Conservation (phyloP, 164 flowering plant genomes). For the Umbellularia californica region DNA sequence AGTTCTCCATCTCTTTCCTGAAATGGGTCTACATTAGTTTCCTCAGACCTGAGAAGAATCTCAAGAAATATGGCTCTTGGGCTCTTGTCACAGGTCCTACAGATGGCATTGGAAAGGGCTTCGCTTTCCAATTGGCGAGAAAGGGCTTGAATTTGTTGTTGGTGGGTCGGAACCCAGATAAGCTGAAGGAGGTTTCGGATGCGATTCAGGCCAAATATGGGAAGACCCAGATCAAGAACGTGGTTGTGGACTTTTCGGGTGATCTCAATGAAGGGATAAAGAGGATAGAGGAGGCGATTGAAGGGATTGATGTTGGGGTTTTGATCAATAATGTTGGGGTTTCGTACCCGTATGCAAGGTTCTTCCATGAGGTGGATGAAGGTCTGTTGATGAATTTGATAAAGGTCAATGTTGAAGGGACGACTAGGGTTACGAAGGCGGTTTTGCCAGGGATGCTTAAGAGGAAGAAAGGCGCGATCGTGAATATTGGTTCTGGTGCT, state of each 20-base stretch:
- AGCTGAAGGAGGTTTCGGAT: conserved; percentile 53
- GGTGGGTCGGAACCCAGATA: conserved; percentile 67
- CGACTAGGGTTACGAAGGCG: conserved; percentile 71
- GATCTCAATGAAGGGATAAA: conserved; percentile 56
- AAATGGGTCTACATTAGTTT: conserved; percentile 66
- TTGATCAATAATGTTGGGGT: conserved; percentile 82
- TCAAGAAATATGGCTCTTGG: conserved; percentile 89
- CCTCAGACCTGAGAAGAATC: conserved; percentile 70
- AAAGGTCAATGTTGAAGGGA: conserved; percentile 72
- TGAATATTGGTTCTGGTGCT: conserved; percentile 83
- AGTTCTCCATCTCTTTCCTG: conserved; percentile 26
- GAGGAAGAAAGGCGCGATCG: conserved; percentile 87
- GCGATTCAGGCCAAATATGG: conserved; percentile 40
- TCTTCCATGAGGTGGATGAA: conserved; percentile 73
- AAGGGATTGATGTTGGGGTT: conserved; percentile 77
- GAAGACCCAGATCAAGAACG: conserved; percentile 50
- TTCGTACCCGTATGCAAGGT: conserved; percentile 73
- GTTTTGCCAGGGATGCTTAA: conserved; percentile 75
- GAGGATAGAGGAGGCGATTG: conserved; percentile 47
- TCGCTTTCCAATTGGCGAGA: conserved; percentile 74
- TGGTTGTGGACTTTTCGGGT: conserved; percentile 74
- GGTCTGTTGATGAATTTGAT: conserved; percentile 57
- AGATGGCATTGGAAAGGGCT: conserved; percentile 86
- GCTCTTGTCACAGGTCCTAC: conserved; percentile 87
- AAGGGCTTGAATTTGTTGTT: conserved; percentile 69